Evolutionary conservation across 192 early-diverging fungal genomes (phyloP), one percentile per base, ranked within the genome.

Genomic region (Oehlia diaphana): DNA sequence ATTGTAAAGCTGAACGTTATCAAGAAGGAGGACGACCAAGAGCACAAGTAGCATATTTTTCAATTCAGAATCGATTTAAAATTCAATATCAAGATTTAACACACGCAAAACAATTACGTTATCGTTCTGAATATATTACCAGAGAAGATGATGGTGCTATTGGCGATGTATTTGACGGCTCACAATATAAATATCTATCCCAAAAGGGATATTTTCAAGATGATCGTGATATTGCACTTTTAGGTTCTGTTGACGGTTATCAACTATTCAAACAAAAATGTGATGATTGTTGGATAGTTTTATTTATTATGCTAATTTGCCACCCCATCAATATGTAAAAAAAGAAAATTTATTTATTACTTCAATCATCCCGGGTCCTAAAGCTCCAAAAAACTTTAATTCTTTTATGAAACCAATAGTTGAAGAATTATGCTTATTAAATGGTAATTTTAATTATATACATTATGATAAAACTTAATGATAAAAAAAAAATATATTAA

Each of bases 331-430:
- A 42, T 3, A 21, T 3, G 68, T 70, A 39, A 70, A 70, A 33
- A 70, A 70, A 70, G 68, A 70, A 21, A 70, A 70, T 9, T 19
- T 70, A 33, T 14, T 70, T 19, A 70, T 70, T 33, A 33, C 68
- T n/a, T 33, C 68, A 9, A 70, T 37, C 31, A 70, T 70, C 8
- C 39, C 37, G 33, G 68, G 31, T 14, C 39, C 68, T 19, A 70
- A 70, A n/a, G 39, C 10, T 14, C 68, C 37, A 5, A 70, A 70
- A 70, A 37, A 70, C n/a, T 33, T 70, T 33, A 70, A 70, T 33
- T 70, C 68, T 39, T 70, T 70, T 13, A 33, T 70, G 21, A 33
- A 13, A 39, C 68, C 68, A 4, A 33, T 33, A 33, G 19, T 70
- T 35, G 16, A 26, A 42, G 68, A 70, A 70, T 33, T 70, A 69